phyloP scores from a whole-genome alignment of 2,329 filamentous ascomycete genomes.

The Epichloe hybrida region DNA sequence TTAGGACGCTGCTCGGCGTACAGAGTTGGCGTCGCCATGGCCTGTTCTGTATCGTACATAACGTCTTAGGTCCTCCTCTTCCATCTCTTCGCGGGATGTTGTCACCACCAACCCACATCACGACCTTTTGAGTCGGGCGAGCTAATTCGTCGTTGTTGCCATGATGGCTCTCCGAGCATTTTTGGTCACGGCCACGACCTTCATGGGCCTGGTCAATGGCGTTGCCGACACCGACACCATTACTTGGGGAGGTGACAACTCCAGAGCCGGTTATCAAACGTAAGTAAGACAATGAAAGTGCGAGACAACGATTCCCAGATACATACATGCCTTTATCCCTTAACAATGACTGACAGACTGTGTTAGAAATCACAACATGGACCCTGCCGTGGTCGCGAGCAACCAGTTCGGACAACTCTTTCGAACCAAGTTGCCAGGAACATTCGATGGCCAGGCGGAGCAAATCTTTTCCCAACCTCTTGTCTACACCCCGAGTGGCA shows the following conservation, averaged over 20 bases:
- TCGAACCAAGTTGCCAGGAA: conserved; percentile 35
- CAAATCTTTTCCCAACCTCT: conserved; percentile 39
- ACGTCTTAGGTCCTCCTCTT: background rate
- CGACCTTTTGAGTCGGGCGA: background rate
- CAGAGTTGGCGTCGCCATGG: background rate
- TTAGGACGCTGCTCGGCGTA: background rate
- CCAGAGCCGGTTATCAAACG: conserved; percentile 39
- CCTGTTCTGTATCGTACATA: background rate
- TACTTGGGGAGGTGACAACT: conserved; percentile 46
- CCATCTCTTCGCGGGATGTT: background rate
- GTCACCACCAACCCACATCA: background rate
- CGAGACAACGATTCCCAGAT: too few relatives aligned
- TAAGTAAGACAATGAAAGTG: conserved; percentile 14
- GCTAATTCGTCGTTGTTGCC: background rate
- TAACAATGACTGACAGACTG: background rate
- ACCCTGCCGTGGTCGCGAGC: conserved; percentile 42
- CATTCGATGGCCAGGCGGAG: conserved; percentile 34
- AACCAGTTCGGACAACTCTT: conserved; percentile 42
- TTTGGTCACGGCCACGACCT: conserved; percentile 19
- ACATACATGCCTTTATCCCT: too few relatives aligned
- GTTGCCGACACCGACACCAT: conserved; percentile 39
- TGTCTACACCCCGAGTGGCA: conserved; percentile 33
- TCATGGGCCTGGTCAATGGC: conserved; percentile 20
- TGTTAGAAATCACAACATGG: conserved; percentile 45
- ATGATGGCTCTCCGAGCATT: conserved; percentile 16